Evolutionary conservation across 768 basidiomycete species (phyloP).

Genomic region (Auricularia cornea): DNA sequence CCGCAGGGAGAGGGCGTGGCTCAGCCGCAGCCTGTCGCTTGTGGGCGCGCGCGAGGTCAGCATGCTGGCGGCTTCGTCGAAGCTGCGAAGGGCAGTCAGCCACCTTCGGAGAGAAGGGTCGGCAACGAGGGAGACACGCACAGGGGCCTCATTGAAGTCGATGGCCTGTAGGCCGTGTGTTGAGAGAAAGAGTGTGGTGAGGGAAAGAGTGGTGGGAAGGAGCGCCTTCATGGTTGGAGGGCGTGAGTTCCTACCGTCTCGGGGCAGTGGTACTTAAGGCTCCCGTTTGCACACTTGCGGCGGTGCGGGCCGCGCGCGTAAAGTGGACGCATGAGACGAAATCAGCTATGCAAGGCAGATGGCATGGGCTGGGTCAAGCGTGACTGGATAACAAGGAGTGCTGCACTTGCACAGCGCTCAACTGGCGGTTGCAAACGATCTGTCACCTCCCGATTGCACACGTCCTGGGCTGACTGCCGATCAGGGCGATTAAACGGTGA

Average conservation of each 20-base stretch:
- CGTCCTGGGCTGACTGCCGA: not conserved
- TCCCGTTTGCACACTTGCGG: not conserved
- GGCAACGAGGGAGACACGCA: not conserved
- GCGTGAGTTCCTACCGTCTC: not conserved
- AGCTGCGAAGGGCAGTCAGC: not conserved
- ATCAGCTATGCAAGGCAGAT: too few relatives aligned
- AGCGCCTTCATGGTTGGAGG: not conserved
- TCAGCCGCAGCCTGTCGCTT: not conserved
- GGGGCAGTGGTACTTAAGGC: not conserved
- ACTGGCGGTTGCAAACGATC: not conserved
- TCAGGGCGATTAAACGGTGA: not conserved
- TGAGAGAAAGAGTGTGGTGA: not conserved
- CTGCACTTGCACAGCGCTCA: not conserved
- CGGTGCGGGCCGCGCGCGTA: not conserved
- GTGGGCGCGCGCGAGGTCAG: not conserved
- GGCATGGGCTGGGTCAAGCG: too few relatives aligned
- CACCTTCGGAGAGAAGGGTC: not conserved
- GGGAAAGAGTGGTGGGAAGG: not conserved
- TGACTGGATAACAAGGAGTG: not conserved
- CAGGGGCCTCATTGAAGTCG: not conserved
- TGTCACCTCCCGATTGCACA: not conserved
- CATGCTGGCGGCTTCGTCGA: not conserved
- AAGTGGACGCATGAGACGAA: not conserved
- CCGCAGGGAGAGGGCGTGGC: conserved; percentile 10
- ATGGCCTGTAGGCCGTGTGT: not conserved